These are phyloP conservation scores for Globisporangium uncinulatum DNA, from an alignment of 352 stramenopile genomes.

Conservation along the genomic window DNA sequence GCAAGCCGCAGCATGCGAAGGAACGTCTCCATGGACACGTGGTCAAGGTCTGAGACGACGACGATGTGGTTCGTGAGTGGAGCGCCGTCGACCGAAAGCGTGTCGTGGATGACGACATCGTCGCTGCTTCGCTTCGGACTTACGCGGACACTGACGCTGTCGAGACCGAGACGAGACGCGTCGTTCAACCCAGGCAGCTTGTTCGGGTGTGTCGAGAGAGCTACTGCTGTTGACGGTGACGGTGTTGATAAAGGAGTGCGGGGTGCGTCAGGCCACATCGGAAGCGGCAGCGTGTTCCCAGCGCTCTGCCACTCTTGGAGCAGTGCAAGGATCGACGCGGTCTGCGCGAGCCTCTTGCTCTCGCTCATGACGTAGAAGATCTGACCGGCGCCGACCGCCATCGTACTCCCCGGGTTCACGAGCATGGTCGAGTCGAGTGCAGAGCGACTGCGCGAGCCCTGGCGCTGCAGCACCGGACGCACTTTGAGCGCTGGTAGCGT, in stretches of 20 bases:
- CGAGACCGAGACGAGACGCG: neutral
- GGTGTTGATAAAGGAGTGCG: neutral
- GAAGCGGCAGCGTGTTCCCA: constrained; percentile 33
- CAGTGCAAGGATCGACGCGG: constrained; percentile 30
- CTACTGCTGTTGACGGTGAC: neutral
- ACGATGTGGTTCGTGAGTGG: constrained; percentile 50
- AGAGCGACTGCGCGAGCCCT: constrained; percentile 8
- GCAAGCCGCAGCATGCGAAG: constrained; percentile 41
- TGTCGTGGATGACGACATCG: constrained; percentile 35
- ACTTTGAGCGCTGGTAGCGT: constrained; percentile 14
- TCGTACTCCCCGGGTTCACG: constrained; percentile 45
- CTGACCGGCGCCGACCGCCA: constrained; percentile 33
- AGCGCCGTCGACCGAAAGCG: constrained; percentile 6
- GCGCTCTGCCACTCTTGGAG: constrained; percentile 36
- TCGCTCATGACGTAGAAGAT: constrained; percentile 68
- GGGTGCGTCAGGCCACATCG: neutral
- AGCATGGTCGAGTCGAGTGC: constrained; percentile 17
- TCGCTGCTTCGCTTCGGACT: neutral
- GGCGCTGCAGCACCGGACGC: constrained; percentile 6
- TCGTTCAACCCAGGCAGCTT: neutral
- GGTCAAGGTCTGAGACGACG: constrained; percentile 49
- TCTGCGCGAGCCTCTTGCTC: constrained; percentile 51
- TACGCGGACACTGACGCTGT: neutral
- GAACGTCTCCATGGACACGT: constrained; percentile 38
- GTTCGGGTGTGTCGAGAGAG: neutral